Evolutionary conservation across 129 eudicot species (phyloP).

Genomic region (Helianthus tuberosus): DNA sequence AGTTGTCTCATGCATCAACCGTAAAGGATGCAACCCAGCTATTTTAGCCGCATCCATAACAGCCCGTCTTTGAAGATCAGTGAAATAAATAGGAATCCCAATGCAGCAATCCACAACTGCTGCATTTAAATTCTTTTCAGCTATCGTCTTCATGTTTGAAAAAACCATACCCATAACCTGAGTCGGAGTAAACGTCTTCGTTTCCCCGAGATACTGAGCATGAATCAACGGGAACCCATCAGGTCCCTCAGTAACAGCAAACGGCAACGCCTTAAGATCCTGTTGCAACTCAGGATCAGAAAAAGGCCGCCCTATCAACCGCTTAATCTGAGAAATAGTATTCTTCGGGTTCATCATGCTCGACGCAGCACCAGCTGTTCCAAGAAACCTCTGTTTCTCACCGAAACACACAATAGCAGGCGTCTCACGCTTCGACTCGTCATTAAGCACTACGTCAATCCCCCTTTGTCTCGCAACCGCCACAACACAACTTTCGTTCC

Average conservation of each 20-base stretch:
- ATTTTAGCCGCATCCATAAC: constrained; percentile 88
- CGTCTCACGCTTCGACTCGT: constrained; percentile 86
- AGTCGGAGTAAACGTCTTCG: constrained; percentile 77
- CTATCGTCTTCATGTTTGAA: constrained; percentile 79
- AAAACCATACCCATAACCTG: constrained; percentile 89
- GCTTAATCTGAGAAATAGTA: constrained; percentile 79
- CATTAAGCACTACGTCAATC: constrained; percentile 85
- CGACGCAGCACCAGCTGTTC: constrained; percentile 94
- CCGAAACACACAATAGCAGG: constrained; percentile 93
- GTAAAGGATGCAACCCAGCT: constrained; percentile 91
- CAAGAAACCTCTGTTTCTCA: constrained; percentile 87
- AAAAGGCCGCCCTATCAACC: constrained; percentile 69
- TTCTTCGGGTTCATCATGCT: constrained; percentile 91
- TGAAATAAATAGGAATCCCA: constrained; percentile 87
- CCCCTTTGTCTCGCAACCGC: constrained; percentile 97
- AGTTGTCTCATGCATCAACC: constrained; percentile 89
- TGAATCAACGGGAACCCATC: constrained; percentile 89
- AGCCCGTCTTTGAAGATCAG: constrained; percentile 91
- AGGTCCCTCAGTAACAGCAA: constrained; percentile 76
- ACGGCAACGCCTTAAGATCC: constrained; percentile 79
- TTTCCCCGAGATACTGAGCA: constrained; percentile 78
- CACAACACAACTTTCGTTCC: constrained; percentile 90
- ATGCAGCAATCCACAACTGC: constrained; percentile 96
- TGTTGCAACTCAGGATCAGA: constrained; percentile 91
- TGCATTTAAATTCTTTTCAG: constrained; percentile 79